Evolutionary conservation across 1,139 yeast species (phyloP), one percentile per base, ranked within the genome.

Genomic region (Suhomyces choctaworum): DNA sequence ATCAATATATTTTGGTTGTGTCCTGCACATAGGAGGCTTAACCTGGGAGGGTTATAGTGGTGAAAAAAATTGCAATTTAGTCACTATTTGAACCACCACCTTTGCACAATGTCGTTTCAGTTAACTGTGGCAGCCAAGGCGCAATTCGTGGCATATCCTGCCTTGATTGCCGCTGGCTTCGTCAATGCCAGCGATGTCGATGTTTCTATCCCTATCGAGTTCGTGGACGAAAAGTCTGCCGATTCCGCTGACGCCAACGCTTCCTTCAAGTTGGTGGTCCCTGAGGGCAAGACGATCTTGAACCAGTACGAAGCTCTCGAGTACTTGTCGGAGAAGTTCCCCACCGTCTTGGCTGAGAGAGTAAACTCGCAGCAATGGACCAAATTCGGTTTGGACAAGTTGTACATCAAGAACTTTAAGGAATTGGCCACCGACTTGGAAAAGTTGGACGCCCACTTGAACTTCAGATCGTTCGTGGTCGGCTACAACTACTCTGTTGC

Each of bases 101-200:
- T n/a, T n/a, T n/a, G n/a, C n/a, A 15, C 3, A 17, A 63, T 63
- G 69, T 50, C 64, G 9, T 52, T 56, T 31, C 54, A 58, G 22
- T 71, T 88, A 45, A 73, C 81, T 36, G 64, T 90, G 48, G 96
- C 96, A 40, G 90, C 88, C 40, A 89, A 88, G 70, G 95, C 96
- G 7, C 85, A 85, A 25, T 71, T 76, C 34, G 80, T 84, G 40
- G 94, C 92, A 17, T 90, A 87, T 58, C 78, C 89, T n/a, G 78
- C 81, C 16, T 64, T 89, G 43, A 78, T 85, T 54, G 95, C 95
- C 26, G 86, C 89, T 29, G 80, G 82, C 17, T 71, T 84, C 37
- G 78, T 84, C 54, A 86, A 87, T 62, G 58, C 72, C 30, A 62
- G 67, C 22, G 71, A 72, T 25, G 45, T 48, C 4, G 70, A 68